Conservation (phyloP, 2,329 filamentous ascomycete species). For the Reticulascus tulasneorum region DNA sequence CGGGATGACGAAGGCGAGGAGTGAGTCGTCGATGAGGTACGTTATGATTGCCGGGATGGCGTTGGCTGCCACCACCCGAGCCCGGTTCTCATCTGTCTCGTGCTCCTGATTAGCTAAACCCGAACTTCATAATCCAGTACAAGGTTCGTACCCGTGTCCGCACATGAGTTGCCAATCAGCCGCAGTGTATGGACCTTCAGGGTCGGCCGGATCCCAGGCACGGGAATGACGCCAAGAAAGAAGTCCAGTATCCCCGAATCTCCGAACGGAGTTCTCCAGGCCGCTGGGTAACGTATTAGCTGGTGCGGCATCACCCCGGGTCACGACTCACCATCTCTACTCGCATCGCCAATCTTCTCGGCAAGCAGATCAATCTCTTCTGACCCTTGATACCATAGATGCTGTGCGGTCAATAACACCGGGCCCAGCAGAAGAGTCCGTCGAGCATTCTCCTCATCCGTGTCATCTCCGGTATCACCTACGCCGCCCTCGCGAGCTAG, state of each 20-base stretch:
- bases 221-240: constrained; percentile 44
- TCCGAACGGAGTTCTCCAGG: constrained; percentile 54
- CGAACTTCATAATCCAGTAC: background rate
- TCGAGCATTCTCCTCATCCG: constrained; percentile 3
- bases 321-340: constrained; percentile 48
- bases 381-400: constrained; percentile 36
- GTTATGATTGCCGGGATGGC: constrained; percentile 44
- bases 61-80: constrained; percentile 46
- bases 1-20: constrained; percentile 51
- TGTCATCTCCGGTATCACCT: too few relatives aligned
- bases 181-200: constrained; percentile 54
- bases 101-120: too few relatives aligned
- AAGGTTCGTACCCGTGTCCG: constrained; percentile 46
- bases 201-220: constrained; percentile 31
- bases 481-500: too few relatives aligned
- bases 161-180: constrained; percentile 59
- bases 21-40: constrained; percentile 41
- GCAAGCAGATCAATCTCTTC: constrained; percentile 41
- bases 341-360: constrained; percentile 51
- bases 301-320: background rate
- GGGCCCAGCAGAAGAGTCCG: constrained; percentile 11
- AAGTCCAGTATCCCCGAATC: constrained; percentile 55
- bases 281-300: constrained; percentile 30
- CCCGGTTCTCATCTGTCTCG: constrained; percentile 58
- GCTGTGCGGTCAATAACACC: constrained; percentile 33